Evolutionary conservation across 2,329 filamentous ascomycete genomes (phyloP), one percentile per base, ranked within the genome.

Genomic region (Colletotrichum sp.): DNA sequence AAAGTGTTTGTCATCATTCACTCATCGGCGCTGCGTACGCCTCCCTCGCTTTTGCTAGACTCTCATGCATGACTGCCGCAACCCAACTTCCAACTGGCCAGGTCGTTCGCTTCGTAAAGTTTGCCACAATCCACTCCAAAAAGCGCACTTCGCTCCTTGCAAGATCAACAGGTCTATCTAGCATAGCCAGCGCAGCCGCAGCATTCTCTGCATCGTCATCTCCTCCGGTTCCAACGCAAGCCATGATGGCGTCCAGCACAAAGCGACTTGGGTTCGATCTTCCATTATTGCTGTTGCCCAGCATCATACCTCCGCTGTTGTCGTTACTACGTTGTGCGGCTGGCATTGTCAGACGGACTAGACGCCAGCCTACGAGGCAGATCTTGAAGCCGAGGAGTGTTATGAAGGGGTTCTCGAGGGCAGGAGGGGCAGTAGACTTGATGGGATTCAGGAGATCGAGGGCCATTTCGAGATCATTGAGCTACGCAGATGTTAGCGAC

Each of bases 71-170:
- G 8, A 72, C 70, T 1, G 64, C 44, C 16, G 63, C 64, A 8
- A 72, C 70, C 70, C 70, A 72, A 2, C 55, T 68, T 12, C 70
- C 70, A 8, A 72, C 70, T n/a, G 70, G 70, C 70, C 70, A 68
- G 3, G 70, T 72, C n/a, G 64, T 52, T 8, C 70, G 24, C 36
- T 68, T 72, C 8, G 55, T 68, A 6, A 72, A 72, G 21, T 72
- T 72, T 8, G 63, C 70, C 26, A 72, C 64, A 7, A 72, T 72
- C 70, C 70, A 72, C 13, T 72, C 26, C 7, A 72, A 34, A 8
- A 72, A 72, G 18, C 52, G 70, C 15, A 72, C 70, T 16, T 72
- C 70, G 15, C 70, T 72, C 9, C 70, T 49, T 5, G 64, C 63
- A 24, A 72, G 26, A 13, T 72, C 64, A 16, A 68, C 21, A 18